Evolutionary conservation across 768 basidiomycete genomes (phyloP), one percentile per base, ranked within the genome.

Genomic region (Sarcomyxa edulis): DNA sequence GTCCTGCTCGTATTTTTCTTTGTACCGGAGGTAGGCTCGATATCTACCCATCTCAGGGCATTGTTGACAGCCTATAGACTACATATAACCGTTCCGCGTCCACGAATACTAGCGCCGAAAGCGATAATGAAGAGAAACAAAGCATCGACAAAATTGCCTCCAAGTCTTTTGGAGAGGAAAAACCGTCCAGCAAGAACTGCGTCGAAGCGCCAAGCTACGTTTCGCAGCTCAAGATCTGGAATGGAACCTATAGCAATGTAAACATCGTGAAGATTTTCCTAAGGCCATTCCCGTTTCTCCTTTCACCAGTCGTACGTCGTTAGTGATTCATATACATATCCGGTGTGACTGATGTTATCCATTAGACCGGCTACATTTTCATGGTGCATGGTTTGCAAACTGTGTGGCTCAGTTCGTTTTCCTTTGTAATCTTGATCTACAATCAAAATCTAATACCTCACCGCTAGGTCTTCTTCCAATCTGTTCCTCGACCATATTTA

Each of bases 401-500:
- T 3, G 67, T 64, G 3, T 69, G 67, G 67, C 51, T 67, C 24
- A 69, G 66, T 69, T 39, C 12, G 56, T 44, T 27, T 19, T 42
- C 22, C 18, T 8, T n/a, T 11, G 16, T 12, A 27, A 11, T 31
- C 9, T 37, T 21, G 6, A 19, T 35, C 11, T 9, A 32, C 15
- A 9, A 32, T 25, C 9, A 40, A 18, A 28, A 9, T 35, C 5
- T 32, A n/a, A 19, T 3, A 14, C 31, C 15, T 9, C 19, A 11
- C 19, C 11, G 7, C 20, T 38, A 68, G 66, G 66, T 44, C 56
- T 69, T 15, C 55, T 69, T 28, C 65, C 64, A 0, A 59, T 69
- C 7, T 69, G 65, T 34, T 69, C 67, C 5, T 65, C 67, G 2
- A 69, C 67, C 1, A 67, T 69, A 35, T 69, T 69, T 46, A 69